Conservation (phyloP, 2,329 filamentous ascomycete species). For the Pseudogymnoascus sp. region DNA sequence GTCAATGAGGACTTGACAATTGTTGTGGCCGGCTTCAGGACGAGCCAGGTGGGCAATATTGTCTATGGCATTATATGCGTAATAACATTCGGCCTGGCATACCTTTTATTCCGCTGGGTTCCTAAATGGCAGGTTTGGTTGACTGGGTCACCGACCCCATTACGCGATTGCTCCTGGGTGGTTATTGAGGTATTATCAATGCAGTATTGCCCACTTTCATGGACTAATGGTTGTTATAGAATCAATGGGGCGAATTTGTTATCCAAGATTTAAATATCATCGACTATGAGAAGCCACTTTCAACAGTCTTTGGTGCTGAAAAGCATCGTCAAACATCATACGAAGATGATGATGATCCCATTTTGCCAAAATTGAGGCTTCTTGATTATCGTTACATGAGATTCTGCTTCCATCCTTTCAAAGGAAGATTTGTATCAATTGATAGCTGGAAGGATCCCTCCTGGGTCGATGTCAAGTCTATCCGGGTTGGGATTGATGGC, state of each 20-base stretch:
- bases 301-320: slow-evolving; percentile 58
- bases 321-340: slow-evolving; percentile 51
- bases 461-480: slow-evolving; percentile 69
- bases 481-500: slow-evolving; percentile 73
- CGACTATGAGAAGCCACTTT: slow-evolving; percentile 46
- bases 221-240: slow-evolving; percentile 40
- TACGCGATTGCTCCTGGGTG: slow-evolving; percentile 78
- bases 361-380: slow-evolving; percentile 64
- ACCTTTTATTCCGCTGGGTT: slow-evolving; percentile 80
- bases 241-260: slow-evolving; percentile 90
- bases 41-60: slow-evolving; percentile 58
- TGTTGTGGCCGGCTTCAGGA: slow-evolving; percentile 84
- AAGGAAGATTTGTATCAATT: slow-evolving; percentile 79
- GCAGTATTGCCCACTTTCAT: slow-evolving; percentile 4
- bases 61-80: slow-evolving; percentile 64
- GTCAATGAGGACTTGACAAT: slow-evolving; percentile 89
- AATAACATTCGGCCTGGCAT: slow-evolving; percentile 66
- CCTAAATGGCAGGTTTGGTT: slow-evolving; percentile 77
- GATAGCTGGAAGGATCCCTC: slow-evolving; percentile 90
- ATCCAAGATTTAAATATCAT: slow-evolving; percentile 58
- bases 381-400: slow-evolving; percentile 92
- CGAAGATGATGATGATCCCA: slow-evolving; percentile 67
- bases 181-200: slow-evolving; percentile 60
- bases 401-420: slow-evolving; percentile 80
- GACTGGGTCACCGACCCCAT: slow-evolving; percentile 57